Percentiles rank a stretch among this genome's conserved stretches.
phyloP scores from a whole-genome alignment of 148 eudicot genomes.

The Arctostaphylos glauca region DNA sequence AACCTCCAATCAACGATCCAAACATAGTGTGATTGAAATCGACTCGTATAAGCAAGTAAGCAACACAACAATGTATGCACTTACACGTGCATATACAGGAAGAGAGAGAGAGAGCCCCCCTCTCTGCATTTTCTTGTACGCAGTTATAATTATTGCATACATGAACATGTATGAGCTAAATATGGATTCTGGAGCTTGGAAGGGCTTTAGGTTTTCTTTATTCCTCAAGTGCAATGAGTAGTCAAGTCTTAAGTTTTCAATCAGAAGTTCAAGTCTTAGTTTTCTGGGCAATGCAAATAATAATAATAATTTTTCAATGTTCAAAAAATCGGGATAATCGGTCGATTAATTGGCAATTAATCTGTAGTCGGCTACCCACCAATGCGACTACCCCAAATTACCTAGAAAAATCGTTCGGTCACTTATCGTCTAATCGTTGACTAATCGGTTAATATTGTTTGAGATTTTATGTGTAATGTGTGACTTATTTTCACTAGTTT shows the following conservation, averaged over 20 bases:
- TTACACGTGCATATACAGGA: background rate
- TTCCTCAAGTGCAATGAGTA: background rate
- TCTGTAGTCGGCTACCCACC: too few relatives aligned
- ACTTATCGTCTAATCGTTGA: too few relatives aligned
- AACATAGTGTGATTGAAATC: background rate
- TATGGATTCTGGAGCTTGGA: constrained; percentile 6
- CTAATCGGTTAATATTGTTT: too few relatives aligned
- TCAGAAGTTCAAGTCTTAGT: background rate
- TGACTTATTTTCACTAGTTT: too few relatives aligned
- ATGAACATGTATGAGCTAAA: background rate
- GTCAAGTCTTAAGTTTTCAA: background rate
- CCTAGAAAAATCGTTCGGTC: too few relatives aligned
- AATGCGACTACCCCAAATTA: too few relatives aligned
- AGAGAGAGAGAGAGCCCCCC: background rate
- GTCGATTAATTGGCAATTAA: too few relatives aligned
- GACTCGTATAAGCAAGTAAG: background rate
- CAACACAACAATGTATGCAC: background rate
- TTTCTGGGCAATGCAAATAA: background rate
- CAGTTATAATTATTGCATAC: background rate
- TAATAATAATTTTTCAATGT: too few relatives aligned
- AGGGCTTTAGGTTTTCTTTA: background rate
- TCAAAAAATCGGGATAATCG: too few relatives aligned
- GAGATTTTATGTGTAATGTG: too few relatives aligned
- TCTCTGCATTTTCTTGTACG: background rate
- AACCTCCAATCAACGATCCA: background rate